Percentiles rank a stretch among this genome's conserved stretches.
phyloP scores from a whole-genome alignment of 2,329 filamentous ascomycete species.

The Metarhizium humberi region DNA sequence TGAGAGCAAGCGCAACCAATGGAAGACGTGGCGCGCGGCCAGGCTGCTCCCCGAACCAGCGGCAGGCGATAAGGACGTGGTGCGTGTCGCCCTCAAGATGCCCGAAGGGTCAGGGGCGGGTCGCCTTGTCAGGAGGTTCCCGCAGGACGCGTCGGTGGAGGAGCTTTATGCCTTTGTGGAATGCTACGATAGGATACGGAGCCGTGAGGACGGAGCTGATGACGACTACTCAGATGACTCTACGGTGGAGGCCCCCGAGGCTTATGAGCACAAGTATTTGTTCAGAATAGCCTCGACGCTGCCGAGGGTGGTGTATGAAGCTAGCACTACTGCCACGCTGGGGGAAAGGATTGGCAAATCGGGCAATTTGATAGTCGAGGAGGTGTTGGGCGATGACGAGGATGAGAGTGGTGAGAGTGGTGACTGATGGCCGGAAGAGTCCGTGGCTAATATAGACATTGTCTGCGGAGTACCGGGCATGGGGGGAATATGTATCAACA shows the following conservation, averaged over 20 bases:
- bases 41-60: constrained; percentile 60
- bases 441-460: constrained; percentile 2
- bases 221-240: constrained; percentile 16
- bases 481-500: too few relatives aligned
- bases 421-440: background rate
- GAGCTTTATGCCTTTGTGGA: constrained; percentile 96
- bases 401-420: constrained; percentile 10
- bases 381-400: constrained; percentile 22
- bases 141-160: constrained; percentile 61
- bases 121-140: constrained; percentile 69
- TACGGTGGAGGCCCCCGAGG: constrained; percentile 6
- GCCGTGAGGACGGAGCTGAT: constrained; percentile 44
- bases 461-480: too few relatives aligned
- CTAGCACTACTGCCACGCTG: constrained; percentile 57
- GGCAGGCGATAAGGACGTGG: constrained; percentile 52
- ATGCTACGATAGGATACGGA: constrained; percentile 61
- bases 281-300: constrained; percentile 81
- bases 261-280: constrained; percentile 71
- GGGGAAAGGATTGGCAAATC: constrained; percentile 68
- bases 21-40: constrained; percentile 71
- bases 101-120: constrained; percentile 52
- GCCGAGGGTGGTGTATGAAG: constrained; percentile 71
- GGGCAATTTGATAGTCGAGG: constrained; percentile 84
- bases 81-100: constrained; percentile 62
- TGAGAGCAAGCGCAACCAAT: constrained; percentile 47